Conservation (phyloP, 1,284 basidiomycete genomes). For the Meripilus lineatus region DNA sequence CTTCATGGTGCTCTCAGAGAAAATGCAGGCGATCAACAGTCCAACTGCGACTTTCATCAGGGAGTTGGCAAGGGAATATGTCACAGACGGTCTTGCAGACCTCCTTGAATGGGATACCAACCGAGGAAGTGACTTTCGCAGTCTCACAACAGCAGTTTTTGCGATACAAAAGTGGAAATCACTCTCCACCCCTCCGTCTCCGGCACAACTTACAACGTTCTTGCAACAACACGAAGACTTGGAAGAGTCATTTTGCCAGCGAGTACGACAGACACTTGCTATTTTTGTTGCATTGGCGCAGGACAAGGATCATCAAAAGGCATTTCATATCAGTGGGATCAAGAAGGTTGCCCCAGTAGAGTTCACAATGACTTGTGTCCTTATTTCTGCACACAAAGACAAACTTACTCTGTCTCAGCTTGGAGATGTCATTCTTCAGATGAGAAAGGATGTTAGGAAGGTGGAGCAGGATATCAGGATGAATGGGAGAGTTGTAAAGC, state of each 20-base stretch:
- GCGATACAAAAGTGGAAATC: constrained; percentile 34
- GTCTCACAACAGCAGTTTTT: constrained; percentile 38
- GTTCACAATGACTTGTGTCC: constrained; percentile 42
- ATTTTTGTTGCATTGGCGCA: constrained; percentile 37
- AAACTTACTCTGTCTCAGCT: constrained; percentile 36
- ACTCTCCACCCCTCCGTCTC: constrained; percentile 26
- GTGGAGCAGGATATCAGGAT: constrained; percentile 38
- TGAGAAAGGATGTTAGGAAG: constrained; percentile 39
- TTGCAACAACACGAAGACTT: constrained; percentile 26
- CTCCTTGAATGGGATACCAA: constrained; percentile 41
- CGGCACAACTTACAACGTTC: constrained; percentile 39
- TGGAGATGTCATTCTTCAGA: constrained; percentile 34
- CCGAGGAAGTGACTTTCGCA: constrained; percentile 45
- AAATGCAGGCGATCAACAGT: constrained; percentile 42
- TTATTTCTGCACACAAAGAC: constrained; percentile 35
- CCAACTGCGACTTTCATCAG: constrained; percentile 38
- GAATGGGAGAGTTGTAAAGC: constrained; percentile 36
- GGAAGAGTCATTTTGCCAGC: constrained; percentile 24
- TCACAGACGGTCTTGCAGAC: constrained; percentile 39
- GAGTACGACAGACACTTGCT: constrained; percentile 35
- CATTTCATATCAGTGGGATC: constrained; percentile 32
- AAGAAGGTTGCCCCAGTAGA: constrained; percentile 41
- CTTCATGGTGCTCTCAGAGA: constrained; percentile 27
- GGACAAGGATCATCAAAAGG: constrained; percentile 30
- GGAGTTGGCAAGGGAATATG: constrained; percentile 30